Evolutionary conservation across 768 basidiomycete species (phyloP).

Genomic region (Cystofilobasidium macerans): DNA sequence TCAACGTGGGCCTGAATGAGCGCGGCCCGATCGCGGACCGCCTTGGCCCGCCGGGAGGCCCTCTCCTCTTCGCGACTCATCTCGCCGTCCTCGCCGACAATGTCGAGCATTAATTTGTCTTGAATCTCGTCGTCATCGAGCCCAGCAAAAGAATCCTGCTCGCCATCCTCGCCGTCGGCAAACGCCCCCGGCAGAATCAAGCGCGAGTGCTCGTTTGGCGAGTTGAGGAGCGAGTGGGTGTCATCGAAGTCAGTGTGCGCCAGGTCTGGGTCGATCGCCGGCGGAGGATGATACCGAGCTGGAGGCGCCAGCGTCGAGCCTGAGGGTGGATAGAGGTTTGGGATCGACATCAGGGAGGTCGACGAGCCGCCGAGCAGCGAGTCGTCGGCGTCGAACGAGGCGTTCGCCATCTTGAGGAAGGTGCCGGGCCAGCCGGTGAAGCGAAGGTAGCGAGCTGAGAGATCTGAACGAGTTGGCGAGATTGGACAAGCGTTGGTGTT

Average conservation of each 20-base stretch:
- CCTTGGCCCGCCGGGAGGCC: not conserved
- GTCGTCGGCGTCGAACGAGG: not conserved
- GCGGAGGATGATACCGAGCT: not conserved
- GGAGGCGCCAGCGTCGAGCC: not conserved
- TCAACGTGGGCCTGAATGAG: too few species aligned
- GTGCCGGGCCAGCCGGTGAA: too few species aligned
- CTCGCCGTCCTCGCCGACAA: not conserved
- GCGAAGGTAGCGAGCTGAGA: too few species aligned
- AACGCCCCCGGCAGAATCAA: not conserved
- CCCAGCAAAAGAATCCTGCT: not conserved
- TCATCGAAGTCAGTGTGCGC: not conserved
- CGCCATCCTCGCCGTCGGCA: not conserved
- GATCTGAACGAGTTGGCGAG: too few species aligned
- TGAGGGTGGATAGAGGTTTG: not conserved
- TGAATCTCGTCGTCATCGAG: not conserved
- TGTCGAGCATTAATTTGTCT: not conserved
- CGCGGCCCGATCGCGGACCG: not conserved
- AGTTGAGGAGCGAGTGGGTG: not conserved
- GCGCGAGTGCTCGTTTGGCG: not conserved
- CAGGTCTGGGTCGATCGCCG: constrained; percentile 3
- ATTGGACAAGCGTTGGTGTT: too few species aligned
- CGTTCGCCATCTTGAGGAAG: not conserved
- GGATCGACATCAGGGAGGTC: not conserved
- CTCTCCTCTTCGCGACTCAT: not conserved
- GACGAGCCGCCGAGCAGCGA: not conserved